Conservation (phyloP, 2,329 filamentous ascomycete species). For the Ascochyta koolunga region DNA sequence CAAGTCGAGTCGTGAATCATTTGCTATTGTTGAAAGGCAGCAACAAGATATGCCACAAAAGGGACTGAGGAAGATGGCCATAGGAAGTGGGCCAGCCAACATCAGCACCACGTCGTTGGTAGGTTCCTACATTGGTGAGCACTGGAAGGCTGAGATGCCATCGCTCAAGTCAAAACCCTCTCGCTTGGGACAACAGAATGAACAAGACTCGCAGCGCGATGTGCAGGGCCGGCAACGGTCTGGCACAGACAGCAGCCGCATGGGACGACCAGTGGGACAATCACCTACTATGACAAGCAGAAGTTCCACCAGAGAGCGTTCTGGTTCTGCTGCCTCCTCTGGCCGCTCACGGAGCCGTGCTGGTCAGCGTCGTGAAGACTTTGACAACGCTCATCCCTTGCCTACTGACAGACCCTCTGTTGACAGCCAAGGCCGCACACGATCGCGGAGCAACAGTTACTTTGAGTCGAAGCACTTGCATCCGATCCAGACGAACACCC, state of each 20-base stretch:
- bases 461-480: conserved; percentile 48
- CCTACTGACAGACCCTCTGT: conserved; percentile 33
- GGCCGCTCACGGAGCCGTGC: conserved; percentile 61
- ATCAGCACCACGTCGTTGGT: conserved; percentile 45
- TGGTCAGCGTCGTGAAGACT: conserved; percentile 58
- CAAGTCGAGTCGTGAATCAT: conserved; percentile 71
- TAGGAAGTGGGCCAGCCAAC: conserved; percentile 53
- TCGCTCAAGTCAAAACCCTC: conserved; percentile 38
- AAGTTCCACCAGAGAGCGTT: conserved; percentile 57
- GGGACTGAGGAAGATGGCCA: conserved; percentile 66
- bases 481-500: conserved; percentile 42
- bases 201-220: conserved; percentile 45
- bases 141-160: conserved; percentile 36
- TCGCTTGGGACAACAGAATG: conserved; percentile 41
- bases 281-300: conserved; percentile 50
- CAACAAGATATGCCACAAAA: conserved; percentile 57
- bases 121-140: conserved; percentile 29
- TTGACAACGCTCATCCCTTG: conserved; percentile 49
- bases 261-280: conserved; percentile 35
- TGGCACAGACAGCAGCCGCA: conserved; percentile 41
- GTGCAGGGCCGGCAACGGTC: conserved; percentile 39
- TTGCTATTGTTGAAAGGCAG: conserved; percentile 55
- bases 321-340: conserved; percentile 60
- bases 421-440: conserved; percentile 36
- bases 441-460: conserved; percentile 49